phyloP scores from a whole-genome alignment of 495 filamentous ascomycete species.

The Cryomyces minteri region DNA sequence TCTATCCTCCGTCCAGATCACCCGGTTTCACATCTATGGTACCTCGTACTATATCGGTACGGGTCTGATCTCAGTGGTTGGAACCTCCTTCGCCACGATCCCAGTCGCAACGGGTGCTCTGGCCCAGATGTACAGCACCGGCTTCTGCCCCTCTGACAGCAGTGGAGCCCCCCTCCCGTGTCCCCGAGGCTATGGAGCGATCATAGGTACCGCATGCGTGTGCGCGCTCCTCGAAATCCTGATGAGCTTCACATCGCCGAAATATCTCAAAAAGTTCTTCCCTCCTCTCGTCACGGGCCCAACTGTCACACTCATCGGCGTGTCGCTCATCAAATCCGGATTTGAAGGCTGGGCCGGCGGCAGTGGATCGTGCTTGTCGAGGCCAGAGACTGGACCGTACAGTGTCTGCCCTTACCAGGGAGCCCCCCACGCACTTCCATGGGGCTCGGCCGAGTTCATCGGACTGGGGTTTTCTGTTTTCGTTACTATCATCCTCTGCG shows the following conservation, averaged over 20 bases:
- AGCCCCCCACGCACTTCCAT: constrained; percentile 67
- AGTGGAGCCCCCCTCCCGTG: constrained; percentile 57
- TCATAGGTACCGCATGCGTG: constrained; percentile 52
- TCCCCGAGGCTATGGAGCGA: constrained; percentile 68
- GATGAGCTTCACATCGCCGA: constrained; percentile 57
- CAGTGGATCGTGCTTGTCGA: constrained; percentile 36
- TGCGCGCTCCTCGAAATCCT: constrained; percentile 59
- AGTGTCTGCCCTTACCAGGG: constrained; percentile 49
- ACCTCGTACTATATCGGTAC: constrained; percentile 81
- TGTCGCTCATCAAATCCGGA: constrained; percentile 53
- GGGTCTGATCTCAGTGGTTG: constrained; percentile 78
- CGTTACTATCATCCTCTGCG: constrained; percentile 70
- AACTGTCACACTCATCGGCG: constrained; percentile 62
- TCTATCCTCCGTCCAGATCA: constrained; percentile 66
- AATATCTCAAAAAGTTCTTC: constrained; percentile 56
- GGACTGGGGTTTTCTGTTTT: constrained; percentile 85
- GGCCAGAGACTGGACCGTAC: constrained; percentile 35
- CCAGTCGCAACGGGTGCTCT: constrained; percentile 66
- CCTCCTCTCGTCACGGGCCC: constrained; percentile 79
- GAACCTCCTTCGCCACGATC: constrained; percentile 74
- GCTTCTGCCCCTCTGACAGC: constrained; percentile 46
- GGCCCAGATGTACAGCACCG: constrained; percentile 70
- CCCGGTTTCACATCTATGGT: constrained; percentile 58
- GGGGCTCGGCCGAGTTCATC: constrained; percentile 77
- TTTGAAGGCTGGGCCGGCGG: constrained; percentile 82